Percentiles rank a stretch among this genome's conserved stretches.
Conservation (phyloP, 2,329 filamentous ascomycete genomes). For the Lizonia empirigonia region DNA sequence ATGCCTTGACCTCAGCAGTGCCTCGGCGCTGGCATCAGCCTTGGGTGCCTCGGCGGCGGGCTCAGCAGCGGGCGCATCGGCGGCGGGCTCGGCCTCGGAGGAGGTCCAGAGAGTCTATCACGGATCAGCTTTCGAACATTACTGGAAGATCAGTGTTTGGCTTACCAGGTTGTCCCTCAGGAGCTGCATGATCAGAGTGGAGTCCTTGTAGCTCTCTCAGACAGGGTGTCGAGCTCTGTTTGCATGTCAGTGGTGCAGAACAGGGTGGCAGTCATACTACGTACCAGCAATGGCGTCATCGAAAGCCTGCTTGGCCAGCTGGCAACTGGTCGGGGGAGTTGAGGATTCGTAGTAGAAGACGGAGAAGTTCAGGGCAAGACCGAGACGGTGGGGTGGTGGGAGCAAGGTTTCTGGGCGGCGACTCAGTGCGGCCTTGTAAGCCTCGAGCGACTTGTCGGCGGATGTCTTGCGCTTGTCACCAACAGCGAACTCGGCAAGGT, state of each 20-base stretch:
- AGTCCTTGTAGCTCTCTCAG: constrained; percentile 99
- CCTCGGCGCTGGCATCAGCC: constrained; percentile 43
- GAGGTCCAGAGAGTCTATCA: constrained; percentile 96
- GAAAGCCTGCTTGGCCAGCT: constrained; percentile 94
- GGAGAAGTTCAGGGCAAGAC: constrained; percentile 93
- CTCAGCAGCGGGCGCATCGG: constrained; percentile 59
- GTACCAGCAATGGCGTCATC: constrained; percentile 91
- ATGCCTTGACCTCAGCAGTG: constrained; percentile 67
- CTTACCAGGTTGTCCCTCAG: constrained; percentile 91
- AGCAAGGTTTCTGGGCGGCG: constrained; percentile 83
- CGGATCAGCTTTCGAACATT: background rate
- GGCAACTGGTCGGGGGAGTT: constrained; percentile 98
- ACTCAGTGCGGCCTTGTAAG: constrained; percentile 96
- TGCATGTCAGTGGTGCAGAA: constrained; percentile 24
- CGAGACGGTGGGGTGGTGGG: constrained; percentile 93
- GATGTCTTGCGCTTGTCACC: constrained; percentile 95
- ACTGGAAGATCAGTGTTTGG: background rate
- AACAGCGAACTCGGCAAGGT: constrained; percentile 94
- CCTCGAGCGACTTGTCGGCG: constrained; percentile 92
- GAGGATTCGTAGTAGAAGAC: constrained; percentile 99
- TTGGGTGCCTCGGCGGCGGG: constrained; percentile 59
- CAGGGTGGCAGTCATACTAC: constrained; percentile 33
- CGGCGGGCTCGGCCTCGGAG: constrained; percentile 88
- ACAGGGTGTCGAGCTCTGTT: constrained; percentile 90
- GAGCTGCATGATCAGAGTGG: constrained; percentile 97